These are phyloP conservation scores for Fusarium bactridioides DNA, from an alignment of 2,329 filamentous ascomycete species.

Conservation along the genomic window DNA sequence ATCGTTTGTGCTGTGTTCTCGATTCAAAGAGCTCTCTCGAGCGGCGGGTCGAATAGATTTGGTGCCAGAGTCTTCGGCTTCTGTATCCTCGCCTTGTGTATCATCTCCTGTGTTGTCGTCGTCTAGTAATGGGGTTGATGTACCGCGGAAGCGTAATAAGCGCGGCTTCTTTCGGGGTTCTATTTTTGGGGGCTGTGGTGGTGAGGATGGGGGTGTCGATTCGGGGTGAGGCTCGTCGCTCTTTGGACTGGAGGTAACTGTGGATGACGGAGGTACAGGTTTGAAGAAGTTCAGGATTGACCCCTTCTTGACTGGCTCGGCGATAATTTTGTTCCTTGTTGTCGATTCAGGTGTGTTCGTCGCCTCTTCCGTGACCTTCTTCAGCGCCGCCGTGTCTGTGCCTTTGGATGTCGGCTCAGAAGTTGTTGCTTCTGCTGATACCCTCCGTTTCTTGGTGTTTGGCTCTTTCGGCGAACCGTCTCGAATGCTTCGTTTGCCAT, in stretches of 20 bases:
- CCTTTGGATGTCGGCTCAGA: not conserved
- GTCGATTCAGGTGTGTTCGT: not conserved
- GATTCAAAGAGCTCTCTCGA: not conserved
- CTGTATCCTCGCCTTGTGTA: not conserved
- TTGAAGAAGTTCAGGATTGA: slow-evolving; percentile 55
- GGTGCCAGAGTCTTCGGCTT: not conserved
- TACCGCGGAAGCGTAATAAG: slow-evolving; percentile 42
- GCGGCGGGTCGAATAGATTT: not conserved
- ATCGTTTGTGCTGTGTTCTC: slow-evolving; percentile 10
- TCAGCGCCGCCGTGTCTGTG: not conserved
- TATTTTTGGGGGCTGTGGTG: not conserved
- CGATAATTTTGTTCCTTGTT: not conserved
- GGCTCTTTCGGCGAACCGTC: slow-evolving; percentile 32
- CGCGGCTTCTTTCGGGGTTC: slow-evolving; percentile 38
- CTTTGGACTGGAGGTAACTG: slow-evolving; percentile 15
- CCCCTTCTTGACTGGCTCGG: slow-evolving; percentile 35
- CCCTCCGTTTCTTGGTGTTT: slow-evolving; percentile 39
- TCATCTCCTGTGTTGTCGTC: not conserved
- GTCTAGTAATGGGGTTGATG: slow-evolving; percentile 19
- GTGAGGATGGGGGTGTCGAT: slow-evolving; percentile 37
- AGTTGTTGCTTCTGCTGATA: not conserved
- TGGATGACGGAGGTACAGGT: slow-evolving; percentile 35
- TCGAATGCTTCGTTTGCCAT: slow-evolving; percentile 48
- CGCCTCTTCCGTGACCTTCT: not conserved
- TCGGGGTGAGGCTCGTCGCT: slow-evolving; percentile 22